phyloP scores from a whole-genome alignment of 164 flowering plant genomes.

The Cinnamomum micranthum region DNA sequence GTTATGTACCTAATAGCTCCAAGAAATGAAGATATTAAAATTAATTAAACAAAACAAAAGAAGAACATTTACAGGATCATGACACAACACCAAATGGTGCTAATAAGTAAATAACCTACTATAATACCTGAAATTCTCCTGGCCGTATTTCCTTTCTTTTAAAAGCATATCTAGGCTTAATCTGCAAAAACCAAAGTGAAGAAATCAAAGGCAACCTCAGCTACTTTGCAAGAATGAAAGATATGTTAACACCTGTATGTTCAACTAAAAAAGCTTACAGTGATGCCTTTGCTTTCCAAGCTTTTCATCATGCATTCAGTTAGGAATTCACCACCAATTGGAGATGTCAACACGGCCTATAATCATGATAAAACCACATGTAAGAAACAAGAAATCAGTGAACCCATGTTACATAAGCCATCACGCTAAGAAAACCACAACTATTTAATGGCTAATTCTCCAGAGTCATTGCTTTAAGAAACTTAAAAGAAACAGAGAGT shows the following conservation, averaged over 20 bases:
- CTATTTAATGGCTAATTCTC: neutral
- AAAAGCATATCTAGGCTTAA: constrained; percentile 87
- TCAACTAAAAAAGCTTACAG: constrained; percentile 36
- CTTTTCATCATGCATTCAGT: constrained; percentile 91
- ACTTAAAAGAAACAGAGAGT: neutral
- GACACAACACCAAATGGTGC: neutral
- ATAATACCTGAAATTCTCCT: constrained; percentile 83
- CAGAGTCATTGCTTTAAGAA: neutral
- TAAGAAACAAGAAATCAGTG: neutral
- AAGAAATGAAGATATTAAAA: neutral
- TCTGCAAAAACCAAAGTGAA: constrained; percentile 38
- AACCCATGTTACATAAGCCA: neutral
- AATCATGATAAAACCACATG: constrained; percentile 6
- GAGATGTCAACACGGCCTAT: constrained; percentile 81
- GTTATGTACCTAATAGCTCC: neutral
- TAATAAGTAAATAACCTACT: neutral
- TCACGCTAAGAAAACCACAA: neutral
- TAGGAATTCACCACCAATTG: constrained; percentile 91
- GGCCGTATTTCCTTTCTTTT: constrained; percentile 86
- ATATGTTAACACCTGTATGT: neutral
- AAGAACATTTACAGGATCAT: neutral
- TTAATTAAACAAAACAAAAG: too few species aligned
- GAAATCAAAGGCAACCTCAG: neutral
- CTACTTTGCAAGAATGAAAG: constrained; percentile 7
- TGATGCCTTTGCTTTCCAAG: constrained; percentile 87